A percentile compares a stretch with the other conserved stretches of the same genome.
Conservation (phyloP, 257 asterid species). For the Ajuga chamaepitys region DNA sequence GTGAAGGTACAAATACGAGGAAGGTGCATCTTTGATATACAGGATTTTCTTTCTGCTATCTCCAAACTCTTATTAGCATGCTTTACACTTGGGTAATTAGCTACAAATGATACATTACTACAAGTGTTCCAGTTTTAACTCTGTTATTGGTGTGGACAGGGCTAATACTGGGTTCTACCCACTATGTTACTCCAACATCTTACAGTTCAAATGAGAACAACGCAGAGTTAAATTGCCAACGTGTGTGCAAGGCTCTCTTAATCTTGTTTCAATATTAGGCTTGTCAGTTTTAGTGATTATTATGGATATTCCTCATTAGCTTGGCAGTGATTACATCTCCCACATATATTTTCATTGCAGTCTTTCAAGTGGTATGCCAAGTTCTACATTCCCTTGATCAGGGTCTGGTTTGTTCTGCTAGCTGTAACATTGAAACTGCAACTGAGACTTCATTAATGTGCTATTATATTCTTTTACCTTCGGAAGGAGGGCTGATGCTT, state of each 20-base stretch:
- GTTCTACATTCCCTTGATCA: constrained; percentile 74
- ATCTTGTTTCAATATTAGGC: constrained; percentile 11
- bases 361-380: constrained; percentile 67
- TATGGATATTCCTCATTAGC: not conserved
- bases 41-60: constrained; percentile 3
- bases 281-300: not conserved
- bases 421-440: constrained; percentile 69
- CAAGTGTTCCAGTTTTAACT: constrained; percentile 1
- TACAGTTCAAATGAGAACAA: constrained; percentile 43
- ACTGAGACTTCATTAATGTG: constrained; percentile 60
- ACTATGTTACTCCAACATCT: constrained; percentile 53
- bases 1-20: constrained; percentile 56
- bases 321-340: constrained; percentile 12
- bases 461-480: constrained; percentile 86
- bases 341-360: constrained; percentile 39
- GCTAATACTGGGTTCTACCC: constrained; percentile 59
- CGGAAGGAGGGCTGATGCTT: constrained; percentile 82
- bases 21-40: constrained; percentile 3
- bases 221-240: constrained; percentile 45
- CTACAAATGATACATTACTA: constrained; percentile 3
- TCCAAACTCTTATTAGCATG: constrained; percentile 4
- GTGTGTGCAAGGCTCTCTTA: constrained; percentile 32
- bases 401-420: constrained; percentile 86
- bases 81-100: constrained; percentile 3
- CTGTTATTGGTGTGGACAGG: constrained; percentile 39